Base-by-base conservation (phyloP, 2,329 filamentous ascomycete genomes). In the Trichoderma harzianum region DNA sequence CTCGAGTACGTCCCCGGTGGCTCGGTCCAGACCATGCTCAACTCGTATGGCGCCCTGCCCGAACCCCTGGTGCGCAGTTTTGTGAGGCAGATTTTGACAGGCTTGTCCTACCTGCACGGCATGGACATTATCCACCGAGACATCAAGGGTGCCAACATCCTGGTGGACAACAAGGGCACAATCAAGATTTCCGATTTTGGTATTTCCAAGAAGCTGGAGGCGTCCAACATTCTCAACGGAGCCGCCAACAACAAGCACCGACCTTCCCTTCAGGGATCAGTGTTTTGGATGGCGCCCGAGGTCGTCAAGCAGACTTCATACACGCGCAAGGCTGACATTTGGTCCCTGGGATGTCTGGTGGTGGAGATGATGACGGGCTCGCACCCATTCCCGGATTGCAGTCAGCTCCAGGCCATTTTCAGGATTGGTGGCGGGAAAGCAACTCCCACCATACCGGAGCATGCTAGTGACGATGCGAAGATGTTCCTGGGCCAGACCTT, bases 151-250 rank as follows among this genome's bases (percentile, higher is more conserved):
- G 96, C 96, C 81, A 99, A 99, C 80, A 97, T 99, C 76, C 90
- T 99, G 6, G 96, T 99, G 71, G 96, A 99, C 84, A 98, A 98
- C 86, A 98, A 98, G 83, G 96, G 96, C 72, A 95, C 93, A 8
- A 97, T 99, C 84, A 99, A 99, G 84, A 99, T 99, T 75, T 98
- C 95, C 10, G 96, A 99, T 86, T 99, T 99, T 77, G 96, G 96
- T 79, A 98, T 99, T 80, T 97, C 93, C 73, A 99, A 99, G 86
- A 97, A 97, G 81, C 92, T 98, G 53, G 95, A 98, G 82, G 94
- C 94, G 16, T 92, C 93, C 71, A 96, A 95, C 73, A 89, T 98
- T 58, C 89, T 97, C 61, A 90, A 81, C 78, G 91, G 86, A 76
- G 91, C 85, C 78, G 88, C 87, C 78, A 91, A 90, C 82, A 90